Evolutionary conservation across 176 grass and related monocot species (phyloP).

Genomic region (Eragrostis curvula): DNA sequence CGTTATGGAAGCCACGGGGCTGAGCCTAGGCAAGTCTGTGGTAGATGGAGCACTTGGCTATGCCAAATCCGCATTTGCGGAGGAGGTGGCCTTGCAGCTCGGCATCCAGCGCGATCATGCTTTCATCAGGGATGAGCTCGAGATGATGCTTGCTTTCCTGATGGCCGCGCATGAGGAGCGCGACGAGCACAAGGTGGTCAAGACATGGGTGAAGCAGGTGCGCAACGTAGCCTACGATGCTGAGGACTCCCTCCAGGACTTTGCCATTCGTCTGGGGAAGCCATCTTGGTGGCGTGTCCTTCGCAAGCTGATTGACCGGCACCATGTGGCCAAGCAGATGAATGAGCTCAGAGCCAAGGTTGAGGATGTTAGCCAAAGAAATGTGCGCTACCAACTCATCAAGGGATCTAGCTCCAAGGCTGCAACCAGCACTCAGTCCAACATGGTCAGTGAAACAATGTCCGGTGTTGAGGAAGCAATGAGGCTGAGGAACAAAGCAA

Average conservation of each 20-base stretch:
- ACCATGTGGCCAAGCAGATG: conserved; percentile 6
- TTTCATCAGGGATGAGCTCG: conserved; percentile 48
- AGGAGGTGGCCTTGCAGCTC: conserved; percentile 47
- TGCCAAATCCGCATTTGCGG: not conserved
- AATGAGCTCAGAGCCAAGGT: conserved; percentile 32
- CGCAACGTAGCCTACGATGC: conserved; percentile 37
- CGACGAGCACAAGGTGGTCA: not conserved
- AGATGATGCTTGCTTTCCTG: conserved; percentile 53
- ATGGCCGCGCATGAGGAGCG: not conserved
- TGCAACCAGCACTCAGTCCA: not conserved
- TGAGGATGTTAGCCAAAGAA: conserved; percentile 41
- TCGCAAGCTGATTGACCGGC: not conserved
- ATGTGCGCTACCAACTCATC: conserved; percentile 11
- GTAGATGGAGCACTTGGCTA: conserved; percentile 7
- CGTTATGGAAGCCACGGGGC: not conserved
- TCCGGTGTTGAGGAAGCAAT: no score
- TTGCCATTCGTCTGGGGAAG: not conserved
- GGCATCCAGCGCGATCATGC: conserved; percentile 7
- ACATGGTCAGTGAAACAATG: fast-evolving
- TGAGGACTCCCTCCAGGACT: conserved; percentile 46
- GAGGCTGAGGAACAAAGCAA: not conserved
- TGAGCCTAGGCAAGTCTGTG: conserved; percentile 16
- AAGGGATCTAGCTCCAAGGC: not conserved
- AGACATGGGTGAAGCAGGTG: conserved; percentile 56
- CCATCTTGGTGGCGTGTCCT: not conserved